Base-by-base conservation (phyloP, 2,329 filamentous ascomycete species). In the Verticillium nonalfalfae region DNA sequence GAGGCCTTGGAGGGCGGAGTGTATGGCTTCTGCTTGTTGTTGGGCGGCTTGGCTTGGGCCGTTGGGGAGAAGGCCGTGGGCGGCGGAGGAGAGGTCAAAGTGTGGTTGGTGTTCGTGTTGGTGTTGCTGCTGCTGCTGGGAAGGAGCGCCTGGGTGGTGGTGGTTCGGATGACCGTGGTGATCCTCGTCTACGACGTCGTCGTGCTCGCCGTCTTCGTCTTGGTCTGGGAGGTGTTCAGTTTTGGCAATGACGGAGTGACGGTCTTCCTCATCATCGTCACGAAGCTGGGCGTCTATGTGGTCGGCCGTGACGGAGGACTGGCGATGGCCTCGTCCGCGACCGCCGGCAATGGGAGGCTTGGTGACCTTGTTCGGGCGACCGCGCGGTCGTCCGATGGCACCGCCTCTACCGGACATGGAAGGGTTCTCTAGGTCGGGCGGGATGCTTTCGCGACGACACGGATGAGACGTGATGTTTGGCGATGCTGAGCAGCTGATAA, bases 291-390 rank as follows among this genome's bases (percentile, higher is more conserved):
- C 14, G 59, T 76, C 72, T 21, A 73, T 68, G 59, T 76, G 72
- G 56, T 74, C 69, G 11, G 72, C 71, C 18, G 66, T 65, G 60
- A 75, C 65, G n/a, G 70, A 63, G 11, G 68, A 62, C 61, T 68
- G 69, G 38, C 71, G 72, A 61, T 69, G 65, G 62, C 66, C 66
- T 34, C 72, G 71, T 56, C 69, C 68, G 52, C 59, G 59, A 34
- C 56, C 57, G 38, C 21, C 40, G 33, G 58, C 61, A 33, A 67
- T 62, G 56, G 66, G 64, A 52, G 74, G 69, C 69, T 81, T 82
- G 59, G 74, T 75, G 67, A 81, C 77, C 69, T 79, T 80, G 71
- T 69, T 75, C 39, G 73, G 73, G 59, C 76, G 76, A 65, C 69
- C 74, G 60, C 76, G 76, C 62, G 68, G 64, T 21, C 45, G 58